Evolutionary conservation across 192 early-diverging fungal species (phyloP), one percentile per base, ranked within the genome.

Genomic region (Linnemannia elongata): DNA sequence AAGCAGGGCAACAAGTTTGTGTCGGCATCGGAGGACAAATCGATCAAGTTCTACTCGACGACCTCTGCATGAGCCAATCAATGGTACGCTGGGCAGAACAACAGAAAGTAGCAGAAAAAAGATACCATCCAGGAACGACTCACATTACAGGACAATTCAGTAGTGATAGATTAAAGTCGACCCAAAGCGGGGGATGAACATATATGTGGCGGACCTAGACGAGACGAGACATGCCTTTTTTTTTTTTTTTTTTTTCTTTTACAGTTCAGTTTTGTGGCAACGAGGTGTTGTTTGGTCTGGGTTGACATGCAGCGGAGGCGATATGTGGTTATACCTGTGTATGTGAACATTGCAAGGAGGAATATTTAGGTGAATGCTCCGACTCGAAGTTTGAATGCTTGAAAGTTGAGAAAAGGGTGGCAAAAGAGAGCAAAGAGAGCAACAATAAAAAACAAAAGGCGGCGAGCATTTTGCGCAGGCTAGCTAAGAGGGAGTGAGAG

Each of bases 1-100:
- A 91, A 93, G 68, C 93, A 95, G 42, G 95, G 96, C 8, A 91
- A 93, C 38, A 93, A 91, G 75, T 89, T 97, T 68, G 95, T 90
- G 7, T 93, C 94, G 47, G 94, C 93, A 41, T 94, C 93, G 5
- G 95, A 97, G 72, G 96, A 97, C 75, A 90, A 91, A 38, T 83
- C 88, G 5, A 49, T 97, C 49, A 87, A 88, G 27, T 90, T 84
- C 83, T 93, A 89, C 68, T 81, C 85, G 72, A 81, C 85, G 18
- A 81, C 85, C 2, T 87, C 85, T 27, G 79, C 85, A 81, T 87
- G 63, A 78, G 63, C 30, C n/a, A 30, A 30, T 3, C 10, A 8
- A 41, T 5, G 22, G 6, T 0, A 22, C n/a, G 36, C 22, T 41
- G 39, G 22, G 35, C 41, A 20, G 36, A 20, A n/a, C 15, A 27